phyloP scores from a whole-genome alignment of 345 rosid species.

The Lepidium didymum region DNA sequence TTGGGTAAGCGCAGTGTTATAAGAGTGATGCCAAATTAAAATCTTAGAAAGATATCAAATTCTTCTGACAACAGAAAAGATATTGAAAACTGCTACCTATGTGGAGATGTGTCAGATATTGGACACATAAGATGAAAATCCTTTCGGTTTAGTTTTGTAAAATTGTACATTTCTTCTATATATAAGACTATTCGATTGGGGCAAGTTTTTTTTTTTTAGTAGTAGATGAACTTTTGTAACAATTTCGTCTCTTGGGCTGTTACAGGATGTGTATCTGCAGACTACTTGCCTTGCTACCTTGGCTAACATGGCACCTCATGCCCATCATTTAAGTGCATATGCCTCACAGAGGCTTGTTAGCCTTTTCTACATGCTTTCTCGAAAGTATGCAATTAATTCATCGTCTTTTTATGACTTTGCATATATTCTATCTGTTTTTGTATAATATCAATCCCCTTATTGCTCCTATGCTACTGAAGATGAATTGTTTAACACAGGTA shows the following conservation, averaged over 20 bases:
- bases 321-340: conserved; percentile 89
- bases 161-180: neutral
- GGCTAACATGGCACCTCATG: conserved; percentile 99
- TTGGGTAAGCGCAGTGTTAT: conserved; percentile 4
- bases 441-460: neutral
- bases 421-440: neutral
- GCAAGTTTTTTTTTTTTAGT: neutral
- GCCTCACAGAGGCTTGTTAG: conserved; percentile 97
- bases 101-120: neutral
- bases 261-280: conserved; percentile 96
- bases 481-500: conserved; percentile 45
- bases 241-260: neutral
- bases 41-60: neutral
- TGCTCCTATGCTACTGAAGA: conserved; percentile 3
- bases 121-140: neutral
- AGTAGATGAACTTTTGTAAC: neutral
- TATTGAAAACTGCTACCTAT: neutral
- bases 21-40: neutral
- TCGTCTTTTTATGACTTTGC: neutral
- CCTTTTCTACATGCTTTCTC: conserved; percentile 94
- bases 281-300: conserved; percentile 94
- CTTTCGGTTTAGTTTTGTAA: neutral
- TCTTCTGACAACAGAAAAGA: neutral
- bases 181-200: neutral
- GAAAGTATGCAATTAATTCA: conserved; percentile 53